These are phyloP conservation scores for Plasmodium relictum DNA, from an alignment of 169 alveolate genomes.

Conservation along the genomic window DNA sequence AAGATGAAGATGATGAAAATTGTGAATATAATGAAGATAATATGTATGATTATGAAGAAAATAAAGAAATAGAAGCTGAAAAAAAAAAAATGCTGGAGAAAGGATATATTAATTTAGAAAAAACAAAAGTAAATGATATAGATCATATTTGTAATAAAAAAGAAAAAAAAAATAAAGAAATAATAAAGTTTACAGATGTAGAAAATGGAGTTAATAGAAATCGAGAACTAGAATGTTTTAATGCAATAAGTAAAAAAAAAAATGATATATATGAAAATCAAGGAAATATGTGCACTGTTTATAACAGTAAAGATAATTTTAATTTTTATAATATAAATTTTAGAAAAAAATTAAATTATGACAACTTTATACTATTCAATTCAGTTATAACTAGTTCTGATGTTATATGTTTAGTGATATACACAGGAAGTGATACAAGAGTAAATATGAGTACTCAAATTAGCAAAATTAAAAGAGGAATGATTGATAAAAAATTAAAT, in stretches of 20 bases:
- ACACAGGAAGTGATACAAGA: conserved; percentile 92
- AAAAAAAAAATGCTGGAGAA: conserved; percentile 10
- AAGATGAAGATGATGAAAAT: conserved; percentile 18
- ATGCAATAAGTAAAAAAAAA: background rate
- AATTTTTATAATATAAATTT: conserved; percentile 55
- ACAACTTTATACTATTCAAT: conserved; percentile 95
- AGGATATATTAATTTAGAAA: conserved; percentile 36
- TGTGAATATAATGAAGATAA: conserved; percentile 7
- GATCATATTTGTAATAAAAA: conserved; percentile 8
- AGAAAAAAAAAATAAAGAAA: conserved; percentile 45
- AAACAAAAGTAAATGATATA: conserved; percentile 5
- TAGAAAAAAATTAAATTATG: conserved; percentile 79
- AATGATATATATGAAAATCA: conserved; percentile 7
- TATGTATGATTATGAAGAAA: conserved; percentile 4
- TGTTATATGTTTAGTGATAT: conserved; percentile 92
- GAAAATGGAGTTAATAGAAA: conserved; percentile 30
- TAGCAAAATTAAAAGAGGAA: conserved; percentile 93
- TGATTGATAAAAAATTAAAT: conserved; percentile 93
- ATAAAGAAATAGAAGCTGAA: conserved; percentile 8
- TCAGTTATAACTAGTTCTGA: conserved; percentile 95
- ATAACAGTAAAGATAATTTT: conserved; percentile 52
- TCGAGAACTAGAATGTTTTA: background rate
- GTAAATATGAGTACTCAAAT: conserved; percentile 87
- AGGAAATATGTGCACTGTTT: conserved; percentile 41
- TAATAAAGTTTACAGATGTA: conserved; percentile 45